Percentiles rank a stretch among this genome's conserved stretches.
These are phyloP conservation scores for Talaromyces rugulosus DNA, from an alignment of 2,329 filamentous ascomycete genomes.

Conservation along the genomic window DNA sequence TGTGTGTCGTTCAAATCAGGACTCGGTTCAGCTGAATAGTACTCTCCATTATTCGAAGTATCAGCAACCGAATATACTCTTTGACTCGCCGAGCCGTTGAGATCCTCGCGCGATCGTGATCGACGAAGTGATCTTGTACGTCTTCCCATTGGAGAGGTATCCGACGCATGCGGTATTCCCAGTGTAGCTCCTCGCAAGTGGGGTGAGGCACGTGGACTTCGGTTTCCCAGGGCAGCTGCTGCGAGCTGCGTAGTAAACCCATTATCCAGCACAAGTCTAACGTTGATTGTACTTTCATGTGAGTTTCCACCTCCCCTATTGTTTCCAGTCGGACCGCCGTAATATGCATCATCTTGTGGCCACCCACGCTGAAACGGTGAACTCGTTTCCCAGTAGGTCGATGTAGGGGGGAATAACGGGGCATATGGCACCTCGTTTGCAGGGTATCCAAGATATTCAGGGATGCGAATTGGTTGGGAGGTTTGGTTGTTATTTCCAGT, in stretches of 20 bases:
- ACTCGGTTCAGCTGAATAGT: constrained; percentile 2
- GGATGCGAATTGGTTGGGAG: constrained; percentile 7
- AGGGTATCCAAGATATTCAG: constrained; percentile 6
- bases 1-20: background rate
- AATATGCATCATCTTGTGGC: constrained; percentile 9
- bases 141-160: constrained; percentile 1
- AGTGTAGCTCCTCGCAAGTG: background rate
- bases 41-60: background rate
- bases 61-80: background rate
- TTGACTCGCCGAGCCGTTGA: constrained; percentile 7
- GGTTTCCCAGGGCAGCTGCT: constrained; percentile 7
- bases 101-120: constrained; percentile 9
- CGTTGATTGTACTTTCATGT: constrained; percentile 9
- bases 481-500: background rate
- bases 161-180: background rate
- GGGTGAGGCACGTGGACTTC: constrained; percentile 3
- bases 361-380: constrained; percentile 10
- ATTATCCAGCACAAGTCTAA: constrained; percentile 8
- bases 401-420: background rate
- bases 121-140: constrained; percentile 9
- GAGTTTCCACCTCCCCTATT: background rate
- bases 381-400: constrained; percentile 3
- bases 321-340: background rate
- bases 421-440: constrained; percentile 1
- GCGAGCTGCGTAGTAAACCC: constrained; percentile 7